Conservation (phyloP, 192 early-diverging fungal species). For the Coemansia sp. region DNA sequence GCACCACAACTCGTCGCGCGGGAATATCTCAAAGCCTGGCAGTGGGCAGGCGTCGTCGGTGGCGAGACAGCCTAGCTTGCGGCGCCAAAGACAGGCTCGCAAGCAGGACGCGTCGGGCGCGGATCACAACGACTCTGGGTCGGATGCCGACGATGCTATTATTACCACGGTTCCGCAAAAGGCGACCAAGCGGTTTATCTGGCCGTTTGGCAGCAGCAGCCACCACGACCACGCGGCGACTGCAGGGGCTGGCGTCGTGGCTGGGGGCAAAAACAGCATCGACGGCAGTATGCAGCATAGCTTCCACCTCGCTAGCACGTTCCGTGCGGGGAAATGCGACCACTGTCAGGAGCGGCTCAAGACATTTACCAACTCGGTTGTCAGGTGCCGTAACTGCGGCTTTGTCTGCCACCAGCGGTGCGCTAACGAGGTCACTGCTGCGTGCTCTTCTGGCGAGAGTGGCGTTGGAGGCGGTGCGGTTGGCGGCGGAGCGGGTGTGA, state of each 20-base stretch:
- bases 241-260: background rate
- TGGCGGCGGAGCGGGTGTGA: background rate
- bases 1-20: background rate
- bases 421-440: conserved; percentile 31
- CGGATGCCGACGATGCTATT: conserved; percentile 49
- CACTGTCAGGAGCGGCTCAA: conserved; percentile 48
- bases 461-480: background rate
- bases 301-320: conserved; percentile 46
- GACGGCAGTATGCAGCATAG: conserved; percentile 22
- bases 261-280: conserved; percentile 8
- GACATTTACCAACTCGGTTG: conserved; percentile 40
- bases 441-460: conserved; percentile 17
- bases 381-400: conserved; percentile 46
- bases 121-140: conserved; percentile 37
- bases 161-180: conserved; percentile 49
- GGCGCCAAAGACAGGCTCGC: conserved; percentile 30
- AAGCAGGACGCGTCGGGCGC: conserved; percentile 12
- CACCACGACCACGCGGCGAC: conserved; percentile 2
- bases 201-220: conserved; percentile 44
- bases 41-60: background rate
- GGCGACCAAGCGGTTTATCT: conserved; percentile 53
- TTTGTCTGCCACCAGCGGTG: conserved; percentile 56
- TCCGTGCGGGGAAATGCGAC: conserved; percentile 48
- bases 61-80: conserved; percentile 27
- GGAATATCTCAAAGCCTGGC: background rate